phyloP scores from a whole-genome alignment of 2,329 filamentous ascomycete genomes.

The Microdochium nivale region DNA sequence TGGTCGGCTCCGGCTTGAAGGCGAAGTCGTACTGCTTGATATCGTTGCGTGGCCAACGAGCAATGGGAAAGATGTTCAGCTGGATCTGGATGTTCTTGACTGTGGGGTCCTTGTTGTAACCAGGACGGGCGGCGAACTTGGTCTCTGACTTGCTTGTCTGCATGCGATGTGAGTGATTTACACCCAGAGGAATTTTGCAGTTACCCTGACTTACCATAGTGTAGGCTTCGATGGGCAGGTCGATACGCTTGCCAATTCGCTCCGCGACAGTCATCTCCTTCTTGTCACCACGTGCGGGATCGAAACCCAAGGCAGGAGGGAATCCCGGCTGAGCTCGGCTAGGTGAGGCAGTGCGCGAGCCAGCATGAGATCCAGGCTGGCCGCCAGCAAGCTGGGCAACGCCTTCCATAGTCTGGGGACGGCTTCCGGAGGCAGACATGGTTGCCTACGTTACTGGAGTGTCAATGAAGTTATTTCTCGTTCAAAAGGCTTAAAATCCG shows the following conservation, averaged over 20 bases:
- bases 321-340: background rate
- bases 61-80: conserved; percentile 71
- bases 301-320: conserved; percentile 1
- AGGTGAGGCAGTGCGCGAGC: conserved; percentile 4
- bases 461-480: too few relatives aligned
- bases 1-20: conserved; percentile 55
- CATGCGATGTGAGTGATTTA: conserved; percentile 8
- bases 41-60: conserved; percentile 45
- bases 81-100: conserved; percentile 46
- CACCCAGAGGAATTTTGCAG: too few relatives aligned
- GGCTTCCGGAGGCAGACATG: background rate
- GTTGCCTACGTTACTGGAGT: background rate
- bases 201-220: conserved; percentile 21
- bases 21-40: conserved; percentile 78
- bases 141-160: conserved; percentile 14
- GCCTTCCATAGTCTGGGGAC: background rate
- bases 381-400: conserved; percentile 3
- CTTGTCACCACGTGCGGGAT: conserved; percentile 22
- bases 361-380: conserved; percentile 4
- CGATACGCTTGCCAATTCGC: conserved; percentile 37
- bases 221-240: conserved; percentile 51
- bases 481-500: too few relatives aligned
- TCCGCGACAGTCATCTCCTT: conserved; percentile 16
- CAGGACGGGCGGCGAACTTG: conserved; percentile 38
- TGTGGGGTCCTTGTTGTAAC: conserved; percentile 39